Evolutionary conservation across 75 land plant species (phyloP).

Genomic region (Pinus taeda): DNA sequence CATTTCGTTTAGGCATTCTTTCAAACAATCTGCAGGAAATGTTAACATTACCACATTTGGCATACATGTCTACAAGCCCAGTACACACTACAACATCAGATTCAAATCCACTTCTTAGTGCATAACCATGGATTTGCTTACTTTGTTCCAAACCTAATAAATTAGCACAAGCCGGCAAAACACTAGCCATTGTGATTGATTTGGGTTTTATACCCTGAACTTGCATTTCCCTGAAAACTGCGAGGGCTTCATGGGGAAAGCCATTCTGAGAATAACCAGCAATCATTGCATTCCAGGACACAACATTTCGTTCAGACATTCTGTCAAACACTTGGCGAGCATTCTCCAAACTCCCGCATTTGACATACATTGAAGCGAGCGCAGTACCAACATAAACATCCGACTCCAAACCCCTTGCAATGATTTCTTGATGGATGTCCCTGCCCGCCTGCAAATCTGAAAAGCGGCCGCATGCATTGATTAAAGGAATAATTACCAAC

Average conservation of each 20-base stretch:
- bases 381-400: no score
- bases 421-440: no score
- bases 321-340: constrained; percentile 40
- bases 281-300: constrained; percentile 74
- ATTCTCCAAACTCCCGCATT: constrained; percentile 36
- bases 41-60: constrained; percentile 49
- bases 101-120: constrained; percentile 45
- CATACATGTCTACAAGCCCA: constrained; percentile 58
- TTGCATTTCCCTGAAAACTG: constrained; percentile 42
- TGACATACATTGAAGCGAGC: constrained; percentile 30
- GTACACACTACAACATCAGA: constrained; percentile 37
- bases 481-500: no score
- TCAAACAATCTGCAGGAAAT: constrained; percentile 27
- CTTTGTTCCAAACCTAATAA: constrained; percentile 40
- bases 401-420: no score
- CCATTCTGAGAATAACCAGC: constrained; percentile 56
- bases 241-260: constrained; percentile 38
- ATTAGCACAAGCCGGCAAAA: constrained; percentile 48
- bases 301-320: constrained; percentile 40
- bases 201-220: constrained; percentile 27
- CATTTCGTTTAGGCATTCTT: constrained; percentile 35
- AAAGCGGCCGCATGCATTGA: no score
- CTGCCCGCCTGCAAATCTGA: no score
- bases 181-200: constrained; percentile 46
- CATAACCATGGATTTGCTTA: constrained; percentile 45